Evolutionary conservation across 345 rosid species (phyloP).

Genomic region (Eucalyptus albens): DNA sequence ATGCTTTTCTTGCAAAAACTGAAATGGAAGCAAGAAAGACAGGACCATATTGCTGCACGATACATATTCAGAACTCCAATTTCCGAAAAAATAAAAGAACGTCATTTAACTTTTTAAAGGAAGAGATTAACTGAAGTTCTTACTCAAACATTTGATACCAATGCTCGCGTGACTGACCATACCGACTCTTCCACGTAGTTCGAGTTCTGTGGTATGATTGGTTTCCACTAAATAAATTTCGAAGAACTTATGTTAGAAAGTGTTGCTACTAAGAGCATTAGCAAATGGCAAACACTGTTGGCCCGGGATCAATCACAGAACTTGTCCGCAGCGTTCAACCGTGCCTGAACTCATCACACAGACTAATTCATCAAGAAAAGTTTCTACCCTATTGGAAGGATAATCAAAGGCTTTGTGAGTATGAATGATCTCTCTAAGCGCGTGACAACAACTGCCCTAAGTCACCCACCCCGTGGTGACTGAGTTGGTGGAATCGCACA

Average conservation of each 20-base stretch:
- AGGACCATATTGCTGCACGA: not conserved
- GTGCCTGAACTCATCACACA: not conserved
- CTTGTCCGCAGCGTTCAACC: not conserved
- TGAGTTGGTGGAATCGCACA: accelerated
- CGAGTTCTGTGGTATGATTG: constrained; percentile 11
- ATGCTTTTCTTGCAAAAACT: constrained; percentile 24
- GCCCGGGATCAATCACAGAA: not conserved
- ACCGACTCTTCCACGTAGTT: constrained; percentile 45
- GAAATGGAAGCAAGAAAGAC: not conserved
- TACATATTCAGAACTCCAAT: not conserved
- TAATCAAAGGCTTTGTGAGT: constrained; percentile 5
- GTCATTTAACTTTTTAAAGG: not conserved
- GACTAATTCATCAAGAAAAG: not conserved
- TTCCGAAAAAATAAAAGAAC: not conserved
- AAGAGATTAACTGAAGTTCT: not conserved
- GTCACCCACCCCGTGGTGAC: accelerated
- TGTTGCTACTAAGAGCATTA: not conserved
- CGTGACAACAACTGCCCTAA: constrained; percentile 18
- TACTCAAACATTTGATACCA: constrained; percentile 32
- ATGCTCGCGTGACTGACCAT: constrained; percentile 19
- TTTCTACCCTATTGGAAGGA: not conserved
- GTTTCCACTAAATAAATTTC: not conserved
- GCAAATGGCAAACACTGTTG: not conserved
- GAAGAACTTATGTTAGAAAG: not conserved
- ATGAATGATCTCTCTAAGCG: constrained; percentile 28